A percentile compares a stretch with the other conserved stretches of the same genome.
Conservation (phyloP, 108 stramenopile species). For the Skeletonema marinoi region DNA sequence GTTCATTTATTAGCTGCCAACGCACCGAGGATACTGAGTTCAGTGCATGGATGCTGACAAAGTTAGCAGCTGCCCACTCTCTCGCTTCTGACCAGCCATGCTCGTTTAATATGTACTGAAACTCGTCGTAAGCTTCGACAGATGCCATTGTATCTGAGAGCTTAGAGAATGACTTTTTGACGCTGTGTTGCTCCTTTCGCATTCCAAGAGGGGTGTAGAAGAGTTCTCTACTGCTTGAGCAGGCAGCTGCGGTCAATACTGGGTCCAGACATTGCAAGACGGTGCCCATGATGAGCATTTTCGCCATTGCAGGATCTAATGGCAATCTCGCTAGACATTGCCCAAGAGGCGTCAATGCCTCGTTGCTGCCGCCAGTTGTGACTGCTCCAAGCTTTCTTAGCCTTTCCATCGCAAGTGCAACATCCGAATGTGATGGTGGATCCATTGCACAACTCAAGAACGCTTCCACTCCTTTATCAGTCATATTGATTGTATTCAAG, state of each 20-base stretch:
- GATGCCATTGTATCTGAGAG: constrained; percentile 16
- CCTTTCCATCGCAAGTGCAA: constrained; percentile 50
- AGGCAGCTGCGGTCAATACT: constrained; percentile 69
- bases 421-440: constrained; percentile 61
- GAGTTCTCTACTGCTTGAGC: constrained; percentile 16
- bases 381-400: constrained; percentile 68
- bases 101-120: neutral
- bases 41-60: constrained; percentile 19
- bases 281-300: constrained; percentile 69
- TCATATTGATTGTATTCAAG: constrained; percentile 64
- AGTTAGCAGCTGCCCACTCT: constrained; percentile 20
- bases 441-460: constrained; percentile 77
- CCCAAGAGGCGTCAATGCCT: constrained; percentile 80
- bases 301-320: constrained; percentile 72
- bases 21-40: constrained; percentile 11
- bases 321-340: constrained; percentile 79
- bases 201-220: constrained; percentile 22
- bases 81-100: constrained; percentile 6
- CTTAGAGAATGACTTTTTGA: constrained; percentile 9
- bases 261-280: constrained; percentile 68
- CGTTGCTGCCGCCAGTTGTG: constrained; percentile 8
- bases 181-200: constrained; percentile 2
- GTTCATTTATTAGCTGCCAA: constrained; percentile 16
- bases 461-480: constrained; percentile 38
- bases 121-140: constrained; percentile 22